Base-by-base conservation (phyloP, 1,284 basidiomycete species). In the Porphyrellus sp. region DNA sequence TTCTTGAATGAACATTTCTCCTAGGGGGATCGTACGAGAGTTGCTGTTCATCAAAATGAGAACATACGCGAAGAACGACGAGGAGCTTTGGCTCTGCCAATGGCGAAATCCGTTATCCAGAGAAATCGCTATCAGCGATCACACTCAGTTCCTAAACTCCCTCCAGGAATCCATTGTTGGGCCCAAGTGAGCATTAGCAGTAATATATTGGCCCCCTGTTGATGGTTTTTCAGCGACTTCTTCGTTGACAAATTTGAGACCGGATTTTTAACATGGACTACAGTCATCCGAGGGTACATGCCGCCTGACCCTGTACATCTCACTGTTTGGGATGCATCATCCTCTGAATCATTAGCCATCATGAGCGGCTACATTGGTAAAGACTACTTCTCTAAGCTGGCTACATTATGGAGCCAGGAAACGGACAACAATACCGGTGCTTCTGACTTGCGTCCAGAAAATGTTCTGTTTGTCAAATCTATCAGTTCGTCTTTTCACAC, bases 181-280 rank as follows among this genome's bases (percentile, higher is more conserved):
- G 51, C 59, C 54, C 49, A 64, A 54, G 59, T 67, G 35, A 53
- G 68, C 23, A 38, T 21, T 28, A 16, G n/a, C 21, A 28, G 11
- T 20, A 15, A 31, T n/a, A 23, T 39, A 24, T 23, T 8, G 11
- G 18, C 11, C 21, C 21, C 4, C 4, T 44, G 12, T n/a, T 69
- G 23, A 66, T 25, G 12, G 3, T 24, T 50, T 52, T 42, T 15
- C 54, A 80, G 76, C 25, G 73, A 77, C 35, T 69, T 76, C 43
- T 86, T 85, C 59, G 72, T 89, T 9, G 96, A 98, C 74, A 91
- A 93, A 67, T 74, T 88, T 21, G 73, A 77, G 43, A 90, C 88
- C 2, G 96, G 95, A 1, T 98, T 96, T 79, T 72, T 98, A 46
- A 76, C 85, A 1, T 98, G 95, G 93, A 77, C 83, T 31, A 72